A percentile compares a stretch with the other conserved stretches of the same genome.
Conservation (phyloP, 371 early-diverging fungal genomes). For the Actinomortierella ambigua region DNA sequence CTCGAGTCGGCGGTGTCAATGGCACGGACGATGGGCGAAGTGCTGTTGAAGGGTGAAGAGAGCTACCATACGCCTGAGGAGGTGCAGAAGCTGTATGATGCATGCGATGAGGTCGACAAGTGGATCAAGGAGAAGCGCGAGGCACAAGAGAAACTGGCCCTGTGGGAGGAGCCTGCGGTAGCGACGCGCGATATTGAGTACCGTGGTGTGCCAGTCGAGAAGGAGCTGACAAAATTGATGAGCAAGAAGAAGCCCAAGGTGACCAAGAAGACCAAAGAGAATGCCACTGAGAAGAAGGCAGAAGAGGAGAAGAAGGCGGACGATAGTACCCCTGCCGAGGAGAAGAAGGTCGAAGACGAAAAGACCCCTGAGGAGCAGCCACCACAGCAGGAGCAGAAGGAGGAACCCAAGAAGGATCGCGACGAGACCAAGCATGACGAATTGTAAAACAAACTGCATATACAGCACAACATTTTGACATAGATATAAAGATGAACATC, state of each 20-base stretch:
- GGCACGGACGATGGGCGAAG: slow-evolving; percentile 51
- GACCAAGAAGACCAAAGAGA: slow-evolving; percentile 30
- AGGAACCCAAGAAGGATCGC: slow-evolving; percentile 6
- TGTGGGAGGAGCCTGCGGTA: slow-evolving; percentile 71
- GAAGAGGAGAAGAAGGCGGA: slow-evolving; percentile 7
- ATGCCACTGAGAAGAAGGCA: slow-evolving; percentile 7
- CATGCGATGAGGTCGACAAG: slow-evolving; percentile 52
- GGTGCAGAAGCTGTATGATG: slow-evolving; percentile 53
- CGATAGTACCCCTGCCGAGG: slow-evolving; percentile 2
- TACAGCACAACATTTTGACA: too few relatives aligned
- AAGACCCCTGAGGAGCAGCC: too few relatives aligned
- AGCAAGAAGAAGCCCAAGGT: slow-evolving; percentile 66
- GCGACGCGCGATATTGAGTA: slow-evolving; percentile 55
- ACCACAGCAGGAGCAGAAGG: slow-evolving; percentile 7
- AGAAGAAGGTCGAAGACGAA: background rate
- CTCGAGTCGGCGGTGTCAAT: slow-evolving; percentile 51
- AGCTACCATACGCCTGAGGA: slow-evolving; percentile 68
- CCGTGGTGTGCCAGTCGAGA: slow-evolving; percentile 50
- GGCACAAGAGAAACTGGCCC: slow-evolving; percentile 63
- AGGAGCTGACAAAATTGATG: slow-evolving; percentile 56
- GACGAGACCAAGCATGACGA: slow-evolving; percentile 1
- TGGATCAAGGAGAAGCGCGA: slow-evolving; percentile 70
- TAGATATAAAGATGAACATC: too few relatives aligned
- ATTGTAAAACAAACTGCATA: too few relatives aligned
- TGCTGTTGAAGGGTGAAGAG: slow-evolving; percentile 52